These are phyloP conservation scores for Rosa persica DNA, from an alignment of 306 rosid species.

Conservation along the genomic window DNA sequence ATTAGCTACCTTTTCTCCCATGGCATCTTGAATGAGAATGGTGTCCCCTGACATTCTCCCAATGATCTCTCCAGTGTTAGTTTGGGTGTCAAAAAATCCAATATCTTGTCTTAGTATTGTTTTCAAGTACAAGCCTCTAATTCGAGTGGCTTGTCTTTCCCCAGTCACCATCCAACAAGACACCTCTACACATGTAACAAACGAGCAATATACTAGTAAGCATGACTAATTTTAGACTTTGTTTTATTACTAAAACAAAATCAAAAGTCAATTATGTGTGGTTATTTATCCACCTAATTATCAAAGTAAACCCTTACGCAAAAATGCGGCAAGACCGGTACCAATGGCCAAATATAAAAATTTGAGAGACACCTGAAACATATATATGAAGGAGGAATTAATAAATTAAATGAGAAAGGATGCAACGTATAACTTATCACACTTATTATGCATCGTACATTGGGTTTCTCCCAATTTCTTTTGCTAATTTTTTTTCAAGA, in stretches of 20 bases:
- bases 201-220: background rate
- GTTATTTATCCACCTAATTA: too few relatives aligned
- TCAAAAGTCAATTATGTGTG: background rate
- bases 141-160: slow-evolving; percentile 81
- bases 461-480: too few relatives aligned
- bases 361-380: slow-evolving; percentile 51
- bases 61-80: slow-evolving; percentile 75
- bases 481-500: too few relatives aligned
- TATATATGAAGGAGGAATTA: background rate
- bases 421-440: too few relatives aligned
- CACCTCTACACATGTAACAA: slow-evolving; percentile 51
- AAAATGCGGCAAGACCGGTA: slow-evolving; percentile 55
- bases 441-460: too few relatives aligned
- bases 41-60: slow-evolving; percentile 96
- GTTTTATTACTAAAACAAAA: background rate
- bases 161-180: slow-evolving; percentile 93
- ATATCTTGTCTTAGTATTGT: slow-evolving; percentile 80
- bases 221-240: background rate
- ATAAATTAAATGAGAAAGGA: background rate
- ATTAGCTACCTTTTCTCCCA: slow-evolving; percentile 75
- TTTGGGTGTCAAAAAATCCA: slow-evolving; percentile 80
- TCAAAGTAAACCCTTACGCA: slow-evolving; percentile 55
- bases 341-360: slow-evolving; percentile 70
- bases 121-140: slow-evolving; percentile 74
- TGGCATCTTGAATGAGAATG: slow-evolving; percentile 86